These are phyloP conservation scores for Claviceps capensis DNA, from an alignment of 2,329 filamentous ascomycete genomes.

Conservation along the genomic window DNA sequence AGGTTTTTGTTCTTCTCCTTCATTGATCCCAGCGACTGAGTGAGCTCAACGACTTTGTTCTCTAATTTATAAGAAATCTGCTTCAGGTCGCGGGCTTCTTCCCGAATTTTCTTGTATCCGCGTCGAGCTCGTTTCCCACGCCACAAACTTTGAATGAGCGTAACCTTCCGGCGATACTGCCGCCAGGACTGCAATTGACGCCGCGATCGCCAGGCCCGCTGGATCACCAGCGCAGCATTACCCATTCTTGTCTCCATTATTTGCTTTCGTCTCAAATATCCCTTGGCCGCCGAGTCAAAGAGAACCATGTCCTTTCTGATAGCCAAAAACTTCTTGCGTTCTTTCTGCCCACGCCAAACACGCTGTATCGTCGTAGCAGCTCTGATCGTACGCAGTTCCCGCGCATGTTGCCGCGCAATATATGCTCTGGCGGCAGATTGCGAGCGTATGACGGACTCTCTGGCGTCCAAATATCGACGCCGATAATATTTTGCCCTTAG, in stretches of 20 bases:
- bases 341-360: slow-evolving; percentile 86
- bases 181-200: slow-evolving; percentile 69
- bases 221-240: slow-evolving; percentile 82
- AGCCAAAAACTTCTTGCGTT: slow-evolving; percentile 64
- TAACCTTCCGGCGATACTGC: slow-evolving; percentile 76
- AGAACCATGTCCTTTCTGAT: slow-evolving; percentile 75
- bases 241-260: slow-evolving; percentile 90
- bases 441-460: slow-evolving; percentile 64
- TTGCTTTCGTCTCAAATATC: slow-evolving; percentile 76
- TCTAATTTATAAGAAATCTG: slow-evolving; percentile 99
- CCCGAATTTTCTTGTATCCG: slow-evolving; percentile 79
- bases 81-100: slow-evolving; percentile 95
- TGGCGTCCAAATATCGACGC: slow-evolving; percentile 75
- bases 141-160: slow-evolving; percentile 87
- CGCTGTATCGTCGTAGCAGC: slow-evolving; percentile 91
- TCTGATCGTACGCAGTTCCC: slow-evolving; percentile 69
- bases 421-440: slow-evolving; percentile 69
- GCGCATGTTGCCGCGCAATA: slow-evolving; percentile 61
- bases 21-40: slow-evolving; percentile 81
- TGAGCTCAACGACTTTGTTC: slow-evolving; percentile 98
- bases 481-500: slow-evolving; percentile 90
- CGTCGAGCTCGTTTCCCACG: slow-evolving; percentile 69
- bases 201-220: slow-evolving; percentile 77
- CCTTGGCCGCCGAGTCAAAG: slow-evolving; percentile 83
- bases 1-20: slow-evolving; percentile 91